phyloP scores from a whole-genome alignment of 2,329 filamentous ascomycete species.

The Fonsecaea multimorphosa region DNA sequence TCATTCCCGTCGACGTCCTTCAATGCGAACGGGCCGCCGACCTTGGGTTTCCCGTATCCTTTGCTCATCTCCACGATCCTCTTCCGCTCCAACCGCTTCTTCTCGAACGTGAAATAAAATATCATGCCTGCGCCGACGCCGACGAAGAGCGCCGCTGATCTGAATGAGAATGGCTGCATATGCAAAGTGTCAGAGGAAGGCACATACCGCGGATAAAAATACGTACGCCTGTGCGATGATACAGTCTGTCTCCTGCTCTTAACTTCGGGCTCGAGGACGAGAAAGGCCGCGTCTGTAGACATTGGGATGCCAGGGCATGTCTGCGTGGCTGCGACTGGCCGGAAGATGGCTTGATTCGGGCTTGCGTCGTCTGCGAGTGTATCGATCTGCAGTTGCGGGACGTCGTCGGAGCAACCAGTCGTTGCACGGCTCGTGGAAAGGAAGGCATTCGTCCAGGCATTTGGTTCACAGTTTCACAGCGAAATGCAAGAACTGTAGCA shows the following conservation, averaged over 20 bases:
- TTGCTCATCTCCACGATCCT: constrained; percentile 90
- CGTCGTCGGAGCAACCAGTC: constrained; percentile 15
- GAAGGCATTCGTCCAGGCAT: constrained; percentile 20
- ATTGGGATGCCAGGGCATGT: constrained; percentile 33
- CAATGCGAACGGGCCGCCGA: constrained; percentile 84
- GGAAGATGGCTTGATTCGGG: constrained; percentile 47
- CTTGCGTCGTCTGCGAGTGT: constrained; percentile 59
- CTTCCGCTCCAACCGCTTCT: constrained; percentile 86
- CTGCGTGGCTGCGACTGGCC: constrained; percentile 12
- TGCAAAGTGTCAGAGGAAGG: constrained; percentile 25
- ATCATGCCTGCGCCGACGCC: constrained; percentile 76
- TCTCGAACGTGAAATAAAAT: constrained; percentile 92
- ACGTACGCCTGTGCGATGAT: constrained; percentile 53
- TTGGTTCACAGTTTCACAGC: neutral
- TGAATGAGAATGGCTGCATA: constrained; percentile 85
- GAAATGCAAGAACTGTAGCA: neutral
- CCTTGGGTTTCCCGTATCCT: constrained; percentile 88
- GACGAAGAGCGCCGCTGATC: constrained; percentile 85
- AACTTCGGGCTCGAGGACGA: constrained; percentile 36
- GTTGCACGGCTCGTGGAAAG: constrained; percentile 20
- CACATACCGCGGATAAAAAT: constrained; percentile 34
- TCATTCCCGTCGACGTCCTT: constrained; percentile 79
- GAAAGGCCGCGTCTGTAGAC: constrained; percentile 31
- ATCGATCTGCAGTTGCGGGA: constrained; percentile 34
- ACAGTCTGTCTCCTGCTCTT: constrained; percentile 54